These are phyloP conservation scores for Gnaphalium uliginosum DNA, from an alignment of 129 eudicot species.

Conservation along the genomic window DNA sequence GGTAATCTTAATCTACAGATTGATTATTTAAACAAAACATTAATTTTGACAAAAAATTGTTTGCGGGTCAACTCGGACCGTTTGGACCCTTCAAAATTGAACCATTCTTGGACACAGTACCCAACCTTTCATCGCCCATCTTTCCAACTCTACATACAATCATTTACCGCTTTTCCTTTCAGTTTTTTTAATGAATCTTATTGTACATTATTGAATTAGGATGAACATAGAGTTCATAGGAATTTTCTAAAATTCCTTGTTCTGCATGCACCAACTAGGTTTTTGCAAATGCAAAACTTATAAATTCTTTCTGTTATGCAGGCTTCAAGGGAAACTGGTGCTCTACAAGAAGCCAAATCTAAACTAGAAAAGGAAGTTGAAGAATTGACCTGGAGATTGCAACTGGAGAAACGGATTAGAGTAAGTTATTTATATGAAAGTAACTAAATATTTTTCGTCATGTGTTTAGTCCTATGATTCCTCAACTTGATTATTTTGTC, in stretches of 20 bases:
- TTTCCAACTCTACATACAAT: background rate
- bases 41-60: background rate
- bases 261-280: constrained; percentile 23
- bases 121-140: background rate
- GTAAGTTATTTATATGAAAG: constrained; percentile 36
- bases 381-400: constrained; percentile 72
- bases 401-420: constrained; percentile 83
- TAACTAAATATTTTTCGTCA: constrained; percentile 6
- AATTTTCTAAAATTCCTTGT: constrained; percentile 17
- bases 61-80: background rate
- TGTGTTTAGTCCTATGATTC: background rate
- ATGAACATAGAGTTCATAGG: constrained; percentile 2
- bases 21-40: background rate
- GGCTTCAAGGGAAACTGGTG: constrained; percentile 85
- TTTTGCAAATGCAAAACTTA: constrained; percentile 5
- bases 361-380: constrained; percentile 90
- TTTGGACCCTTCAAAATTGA: background rate
- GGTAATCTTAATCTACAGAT: background rate
- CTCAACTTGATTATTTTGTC: background rate
- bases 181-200: background rate
- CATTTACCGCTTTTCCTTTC: background rate
- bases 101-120: background rate
- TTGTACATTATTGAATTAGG: constrained; percentile 1
- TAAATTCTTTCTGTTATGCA: constrained; percentile 28
- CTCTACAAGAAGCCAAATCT: constrained; percentile 81